These are phyloP conservation scores for Phyllosticta citribraziliensis DNA, from an alignment of 2,329 filamentous ascomycete genomes.

Conservation along the genomic window DNA sequence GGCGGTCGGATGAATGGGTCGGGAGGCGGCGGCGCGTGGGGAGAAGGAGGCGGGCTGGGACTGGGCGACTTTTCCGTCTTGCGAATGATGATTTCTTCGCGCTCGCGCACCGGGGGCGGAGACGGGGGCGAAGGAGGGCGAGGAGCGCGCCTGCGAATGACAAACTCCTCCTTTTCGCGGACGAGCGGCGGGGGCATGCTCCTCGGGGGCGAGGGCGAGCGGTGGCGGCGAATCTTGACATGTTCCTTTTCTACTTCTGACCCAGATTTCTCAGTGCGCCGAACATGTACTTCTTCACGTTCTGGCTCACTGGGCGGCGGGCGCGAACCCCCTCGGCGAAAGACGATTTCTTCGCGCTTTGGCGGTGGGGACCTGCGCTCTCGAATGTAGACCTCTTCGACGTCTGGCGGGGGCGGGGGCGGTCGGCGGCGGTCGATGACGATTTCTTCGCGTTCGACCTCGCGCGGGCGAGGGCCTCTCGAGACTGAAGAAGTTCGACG, in stretches of 20 bases:
- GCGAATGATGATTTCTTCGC: conserved; percentile 37
- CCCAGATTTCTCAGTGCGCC: conserved; percentile 26
- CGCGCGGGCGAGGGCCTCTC: conserved; percentile 22
- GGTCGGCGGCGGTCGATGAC: conserved; percentile 12
- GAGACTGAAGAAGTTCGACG: conserved; percentile 14
- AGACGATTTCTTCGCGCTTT: conserved; percentile 31
- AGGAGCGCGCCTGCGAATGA: conserved; percentile 28
- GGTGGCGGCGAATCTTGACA: conserved; percentile 26
- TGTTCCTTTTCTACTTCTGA: conserved; percentile 30
- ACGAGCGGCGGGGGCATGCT: conserved; percentile 19
- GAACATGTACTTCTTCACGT: conserved; percentile 41
- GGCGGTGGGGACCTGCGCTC: conserved; percentile 7
- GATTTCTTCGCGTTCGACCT: conserved; percentile 16
- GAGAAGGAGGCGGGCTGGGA: conserved; percentile 40
- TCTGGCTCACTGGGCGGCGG: conserved; percentile 27
- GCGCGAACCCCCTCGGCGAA: conserved; percentile 29
- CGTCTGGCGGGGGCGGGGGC: conserved; percentile 13
- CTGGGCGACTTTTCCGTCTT: conserved; percentile 36
- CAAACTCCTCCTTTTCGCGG: conserved; percentile 32
- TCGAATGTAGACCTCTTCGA: conserved; percentile 9
- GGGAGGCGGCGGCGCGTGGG: conserved; percentile 41
- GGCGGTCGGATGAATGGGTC: conserved; percentile 64
- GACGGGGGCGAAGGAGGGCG: conserved; percentile 26
- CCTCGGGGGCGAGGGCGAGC: conserved; percentile 14
- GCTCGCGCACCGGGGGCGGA: conserved; percentile 22